Evolutionary conservation across 257 asterid species (phyloP), one percentile per base, ranked within the genome.

Genomic region (Lithospermum erythrorhizon): DNA sequence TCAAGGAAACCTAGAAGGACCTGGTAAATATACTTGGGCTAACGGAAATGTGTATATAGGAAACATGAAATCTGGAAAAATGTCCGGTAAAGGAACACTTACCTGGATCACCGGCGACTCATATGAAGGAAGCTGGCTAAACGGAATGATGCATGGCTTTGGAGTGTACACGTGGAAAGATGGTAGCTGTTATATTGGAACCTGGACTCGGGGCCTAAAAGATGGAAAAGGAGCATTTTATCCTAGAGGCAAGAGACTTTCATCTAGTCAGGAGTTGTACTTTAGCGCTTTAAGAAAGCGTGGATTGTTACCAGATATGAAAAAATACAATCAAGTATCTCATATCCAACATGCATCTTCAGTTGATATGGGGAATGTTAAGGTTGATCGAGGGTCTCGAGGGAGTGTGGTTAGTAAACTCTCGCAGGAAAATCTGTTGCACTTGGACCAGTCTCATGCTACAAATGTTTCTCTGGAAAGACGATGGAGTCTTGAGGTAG

Each of bases 201-300:
- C 85, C 14, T 91, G 95, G 95, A 91, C 98, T 6, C 75, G 76
- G 10, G 95, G 98, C 58, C 73, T 89, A 57, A 91, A 91, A 74
- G 98, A 91, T 61, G 98, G 98, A 20, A 91, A 86, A 68, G 98
- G 98, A 25, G 72, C 94, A 3, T 89, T 91, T 67, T 91, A 91
- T 68, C 98, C 97, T 7, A 81, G 68, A 67, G 98, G 97, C 30
- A 81, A 75, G 55, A 81, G 58, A 70, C 81, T 88, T 72, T 84
- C 91, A 19, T 68, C 88, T 19, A 75, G 83, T 61, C 94, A 88
- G 73, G 87, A 84, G 60, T 57, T 76, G 72, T 86, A 89, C 76
- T 90, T 91, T 37, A 75, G 80, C 65, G 95, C 97, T 61, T 70
- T 91, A 71, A 82, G 94, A 53, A 88, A 86, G 70, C 82, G 90